Percentiles rank a stretch among this genome's conserved stretches.
These are phyloP conservation scores for Amaranthus cruentus DNA, from an alignment of 148 eudicot genomes.

Conservation along the genomic window DNA sequence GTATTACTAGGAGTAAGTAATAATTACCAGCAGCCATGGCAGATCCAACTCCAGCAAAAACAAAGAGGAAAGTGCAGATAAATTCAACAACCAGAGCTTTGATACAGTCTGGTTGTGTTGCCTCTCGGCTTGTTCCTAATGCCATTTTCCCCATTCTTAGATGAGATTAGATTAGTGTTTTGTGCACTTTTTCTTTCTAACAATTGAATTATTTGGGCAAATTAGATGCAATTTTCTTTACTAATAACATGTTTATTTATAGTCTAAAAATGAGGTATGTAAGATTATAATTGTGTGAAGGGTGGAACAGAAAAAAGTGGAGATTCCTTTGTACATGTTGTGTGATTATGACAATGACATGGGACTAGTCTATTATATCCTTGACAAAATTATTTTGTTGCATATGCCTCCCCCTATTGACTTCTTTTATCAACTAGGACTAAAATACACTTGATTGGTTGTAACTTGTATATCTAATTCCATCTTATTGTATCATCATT, in stretches of 20 bases:
- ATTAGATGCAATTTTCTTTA: neutral
- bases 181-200: neutral
- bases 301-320: neutral
- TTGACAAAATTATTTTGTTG: neutral
- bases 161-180: neutral
- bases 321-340: constrained; percentile 18
- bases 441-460: too few relatives aligned
- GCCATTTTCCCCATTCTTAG: constrained; percentile 62
- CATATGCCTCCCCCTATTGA: neutral
- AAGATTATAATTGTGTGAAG: neutral
- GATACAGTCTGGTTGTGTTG: constrained; percentile 55
- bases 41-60: constrained; percentile 84
- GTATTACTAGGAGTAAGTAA: neutral
- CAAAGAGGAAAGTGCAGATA: constrained; percentile 80
- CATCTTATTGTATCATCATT: too few relatives aligned
- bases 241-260: neutral
- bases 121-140: constrained; percentile 57
- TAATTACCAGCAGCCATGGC: constrained; percentile 68
- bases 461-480: too few relatives aligned
- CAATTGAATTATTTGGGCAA: neutral
- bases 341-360: neutral
- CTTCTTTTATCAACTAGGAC: too few relatives aligned
- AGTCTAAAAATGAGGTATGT: neutral
- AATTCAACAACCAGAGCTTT: constrained; percentile 82
- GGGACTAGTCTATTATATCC: neutral